Base-by-base conservation (phyloP, 169 alveolate genomes). In the Toxoplasma gondii region DNA sequence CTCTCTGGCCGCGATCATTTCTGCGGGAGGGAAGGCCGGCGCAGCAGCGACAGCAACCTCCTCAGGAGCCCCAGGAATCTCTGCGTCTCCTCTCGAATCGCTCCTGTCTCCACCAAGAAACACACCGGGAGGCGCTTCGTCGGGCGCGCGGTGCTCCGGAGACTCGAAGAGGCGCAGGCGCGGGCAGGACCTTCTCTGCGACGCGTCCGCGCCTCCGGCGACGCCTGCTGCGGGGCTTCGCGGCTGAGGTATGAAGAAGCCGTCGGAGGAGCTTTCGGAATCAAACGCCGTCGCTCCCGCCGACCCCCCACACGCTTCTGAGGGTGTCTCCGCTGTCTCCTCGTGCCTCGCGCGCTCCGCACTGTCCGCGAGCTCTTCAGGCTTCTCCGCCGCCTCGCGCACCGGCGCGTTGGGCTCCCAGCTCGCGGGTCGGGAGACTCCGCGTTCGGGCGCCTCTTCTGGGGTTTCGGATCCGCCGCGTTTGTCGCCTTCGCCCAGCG, bases 261-360 rank as follows among this genome's bases (percentile, higher is more conserved):
- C 84, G 27, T 31, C 39, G 38, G 82, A 17, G 45, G 84, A 74
- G 27, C 39, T 19, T 7, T 31, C 84, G 84, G 45, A 36, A 41
- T 17, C 39, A 19, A n/a, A n/a, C 39, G 45, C 24, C 82, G 82
- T 58, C 2, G n/a, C 94, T 38, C 91, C 94, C 90, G 81, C 44
- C 36, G 53, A 80, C 86, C 54, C 91, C 29, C 91, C 94, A 67
- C 49, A 49, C 64, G 84, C 38, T 16, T n/a, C 43, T 27, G 43
- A 2, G 22, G n/a, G 45, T 34, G 84, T 49, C 58, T 49, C 58
- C 58, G n/a, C n/a, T n/a, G n/a, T n/a, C n/a, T n/a, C n/a, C n/a
- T n/a, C n/a, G n/a, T n/a, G n/a, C n/a, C n/a, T n/a, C n/a, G n/a
- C n/a, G n/a, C n/a, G n/a, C 44, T 41, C 78, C 12, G 91, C 16